These are phyloP conservation scores for Gonapodya prolifera DNA, from an alignment of 192 early-diverging fungal genomes.

Conservation along the genomic window DNA sequence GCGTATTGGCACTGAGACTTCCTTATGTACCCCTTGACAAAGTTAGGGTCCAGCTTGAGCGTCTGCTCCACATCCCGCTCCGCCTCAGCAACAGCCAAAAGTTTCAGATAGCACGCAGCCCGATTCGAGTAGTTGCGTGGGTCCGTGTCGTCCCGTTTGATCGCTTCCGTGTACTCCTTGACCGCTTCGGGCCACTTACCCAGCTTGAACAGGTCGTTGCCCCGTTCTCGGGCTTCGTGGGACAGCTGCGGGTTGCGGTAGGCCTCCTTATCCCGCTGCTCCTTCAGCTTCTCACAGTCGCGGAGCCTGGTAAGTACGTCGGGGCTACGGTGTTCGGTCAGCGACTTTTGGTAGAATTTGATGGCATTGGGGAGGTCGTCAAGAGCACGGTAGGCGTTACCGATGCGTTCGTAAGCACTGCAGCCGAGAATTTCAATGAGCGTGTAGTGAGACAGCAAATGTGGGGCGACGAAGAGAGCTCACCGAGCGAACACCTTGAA, in stretches of 20 bases:
- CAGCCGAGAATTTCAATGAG: not conserved
- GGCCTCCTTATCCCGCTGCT: conserved; percentile 65
- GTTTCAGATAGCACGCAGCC: conserved; percentile 87
- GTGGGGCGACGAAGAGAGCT: conserved; percentile 3
- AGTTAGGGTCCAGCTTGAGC: conserved; percentile 69
- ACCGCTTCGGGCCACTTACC: conserved; percentile 75
- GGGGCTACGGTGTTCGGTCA: conserved; percentile 89
- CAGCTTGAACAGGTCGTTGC: conserved; percentile 88
- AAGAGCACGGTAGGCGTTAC: conserved; percentile 71
- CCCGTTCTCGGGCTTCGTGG: conserved; percentile 82
- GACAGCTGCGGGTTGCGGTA: conserved; percentile 73
- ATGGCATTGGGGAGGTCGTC: conserved; percentile 76
- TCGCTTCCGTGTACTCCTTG: conserved; percentile 86
- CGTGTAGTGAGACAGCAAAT: not conserved
- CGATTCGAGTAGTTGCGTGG: conserved; percentile 90
- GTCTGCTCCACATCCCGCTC: conserved; percentile 89
- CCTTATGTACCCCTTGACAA: conserved; percentile 90
- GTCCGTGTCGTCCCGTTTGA: conserved; percentile 88
- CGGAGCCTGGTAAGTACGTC: conserved; percentile 82
- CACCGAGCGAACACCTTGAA: conserved; percentile 86
- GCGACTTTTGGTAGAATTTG: conserved; percentile 80
- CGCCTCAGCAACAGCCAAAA: conserved; percentile 87
- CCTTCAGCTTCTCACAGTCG: conserved; percentile 70
- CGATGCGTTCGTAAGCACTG: conserved; percentile 85
- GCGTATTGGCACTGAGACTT: conserved; percentile 82